phyloP scores from a whole-genome alignment of 2,329 filamentous ascomycete genomes.

The Paramyrothecium roridum region DNA sequence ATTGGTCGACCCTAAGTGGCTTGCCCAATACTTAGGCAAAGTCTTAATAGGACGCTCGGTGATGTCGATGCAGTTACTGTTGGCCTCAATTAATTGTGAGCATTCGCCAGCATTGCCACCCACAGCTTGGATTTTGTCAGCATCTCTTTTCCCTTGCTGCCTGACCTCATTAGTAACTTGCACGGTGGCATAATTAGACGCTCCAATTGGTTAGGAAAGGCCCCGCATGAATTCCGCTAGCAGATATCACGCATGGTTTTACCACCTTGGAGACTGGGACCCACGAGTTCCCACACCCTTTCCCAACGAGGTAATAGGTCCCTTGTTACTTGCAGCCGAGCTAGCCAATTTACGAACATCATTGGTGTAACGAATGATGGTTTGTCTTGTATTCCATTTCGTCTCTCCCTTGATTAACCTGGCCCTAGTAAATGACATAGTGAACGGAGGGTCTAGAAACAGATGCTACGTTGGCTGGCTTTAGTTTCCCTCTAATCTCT shows the following conservation, averaged over 20 bases:
- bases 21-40: neutral
- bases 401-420: too few relatives aligned
- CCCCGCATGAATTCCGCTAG: neutral
- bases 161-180: neutral
- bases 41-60: neutral
- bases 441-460: neutral
- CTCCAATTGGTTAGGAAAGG: neutral
- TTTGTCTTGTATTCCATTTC: too few relatives aligned
- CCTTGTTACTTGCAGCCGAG: neutral
- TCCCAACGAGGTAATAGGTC: neutral
- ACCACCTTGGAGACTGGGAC: neutral
- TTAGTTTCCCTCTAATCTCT: neutral
- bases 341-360: neutral
- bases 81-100: too few relatives aligned
- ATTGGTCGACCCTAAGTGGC: neutral
- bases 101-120: too few relatives aligned
- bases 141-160: neutral
- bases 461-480: neutral
- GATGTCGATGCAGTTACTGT: neutral
- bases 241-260: neutral
- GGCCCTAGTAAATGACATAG: too few relatives aligned
- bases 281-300: neutral
- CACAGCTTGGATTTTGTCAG: neutral
- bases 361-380: too few relatives aligned
- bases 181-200: neutral